Evolutionary conservation across 2,329 filamentous ascomycete genomes (phyloP), one percentile per base, ranked within the genome.

Genomic region (Pseudogymnoascus pannorum): DNA sequence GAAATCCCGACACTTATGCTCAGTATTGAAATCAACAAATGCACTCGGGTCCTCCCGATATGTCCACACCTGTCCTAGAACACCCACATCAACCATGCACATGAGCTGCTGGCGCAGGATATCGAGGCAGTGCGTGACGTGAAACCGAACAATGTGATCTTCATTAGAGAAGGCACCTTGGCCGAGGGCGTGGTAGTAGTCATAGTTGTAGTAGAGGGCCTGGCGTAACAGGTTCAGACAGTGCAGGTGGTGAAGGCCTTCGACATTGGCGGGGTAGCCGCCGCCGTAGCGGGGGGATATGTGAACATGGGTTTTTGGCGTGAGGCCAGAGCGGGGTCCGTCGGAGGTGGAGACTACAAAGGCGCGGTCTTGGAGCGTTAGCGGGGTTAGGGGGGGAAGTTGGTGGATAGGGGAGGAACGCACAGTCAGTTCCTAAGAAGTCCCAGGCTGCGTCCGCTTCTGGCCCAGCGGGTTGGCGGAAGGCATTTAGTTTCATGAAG

Each of bases 221-320:
- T 83, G 77, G 0, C 81, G 78, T 2, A 84, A 69, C 8, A 84
- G 75, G 63, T 84, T 79, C 75, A 84, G 66, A 65, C 81, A 84
- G 67, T 83, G 78, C 12, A 80, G 65, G 64, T 80, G 77, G 66
- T 79, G 76, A 6, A 79, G 66, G 8, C 76, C 77, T 68, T 80
- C 76, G 1, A 80, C 71, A 59, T 80, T 79, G 4, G 75, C 77
- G 1, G 76, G 74, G 64, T 75, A 84, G 1, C 81, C 81, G 35
- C 80, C 79, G 0, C 82, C 82, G 61, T 84, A 78, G 51, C 77
- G 74, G 6, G 75, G 66, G 11, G 73, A 77, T 58, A 83, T 75
- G 66, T 79, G 78, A 33, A 83, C 81, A 61, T 83, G 80, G 60
- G 79, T 76, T 11, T 66, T 64, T 14, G 42, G 12, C 0, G 72